phyloP scores from a whole-genome alignment of 2,329 filamentous ascomycete species.

The Monilinia aucupariae region DNA sequence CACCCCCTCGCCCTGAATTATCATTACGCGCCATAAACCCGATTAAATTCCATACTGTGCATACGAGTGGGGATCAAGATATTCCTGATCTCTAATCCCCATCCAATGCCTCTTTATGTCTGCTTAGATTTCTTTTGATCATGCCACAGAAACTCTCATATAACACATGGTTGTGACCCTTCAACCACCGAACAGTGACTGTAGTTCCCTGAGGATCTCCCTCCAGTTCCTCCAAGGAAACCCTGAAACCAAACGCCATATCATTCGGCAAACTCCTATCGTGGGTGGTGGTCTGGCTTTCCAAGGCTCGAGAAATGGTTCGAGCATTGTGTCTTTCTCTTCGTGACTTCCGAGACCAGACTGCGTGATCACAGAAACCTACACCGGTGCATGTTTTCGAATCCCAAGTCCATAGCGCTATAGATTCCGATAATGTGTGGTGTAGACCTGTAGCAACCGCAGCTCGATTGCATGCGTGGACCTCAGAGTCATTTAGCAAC shows the following conservation, averaged over 20 bases:
- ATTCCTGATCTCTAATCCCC: too few species aligned
- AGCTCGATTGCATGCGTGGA: not conserved
- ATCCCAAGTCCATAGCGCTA: slow-evolving; percentile 34
- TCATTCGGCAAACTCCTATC: slow-evolving; percentile 16
- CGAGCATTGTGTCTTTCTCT: slow-evolving; percentile 17
- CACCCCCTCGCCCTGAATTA: too few species aligned
- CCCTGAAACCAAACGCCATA: slow-evolving; percentile 53
- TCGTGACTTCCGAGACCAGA: slow-evolving; percentile 36
- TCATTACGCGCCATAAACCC: too few species aligned
- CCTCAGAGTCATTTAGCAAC: not conserved
- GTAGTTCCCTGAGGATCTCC: slow-evolving; percentile 40
- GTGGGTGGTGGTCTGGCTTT: slow-evolving; percentile 28
- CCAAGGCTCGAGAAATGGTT: slow-evolving; percentile 25
- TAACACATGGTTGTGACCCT: slow-evolving; percentile 65
- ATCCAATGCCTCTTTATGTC: not conserved
- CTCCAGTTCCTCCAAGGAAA: slow-evolving; percentile 40
- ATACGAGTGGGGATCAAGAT: too few species aligned
- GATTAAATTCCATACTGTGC: too few species aligned
- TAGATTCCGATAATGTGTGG: slow-evolving; percentile 24
- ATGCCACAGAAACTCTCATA: slow-evolving; percentile 89
- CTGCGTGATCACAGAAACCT: slow-evolving; percentile 34
- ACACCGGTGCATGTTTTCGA: slow-evolving; percentile 23
- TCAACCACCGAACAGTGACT: slow-evolving; percentile 62
- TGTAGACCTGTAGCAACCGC: slow-evolving; percentile 30
- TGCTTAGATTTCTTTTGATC: slow-evolving; percentile 46